Conservation (phyloP, 1,284 basidiomycete species). For the Papiliotrema fonsecae region DNA sequence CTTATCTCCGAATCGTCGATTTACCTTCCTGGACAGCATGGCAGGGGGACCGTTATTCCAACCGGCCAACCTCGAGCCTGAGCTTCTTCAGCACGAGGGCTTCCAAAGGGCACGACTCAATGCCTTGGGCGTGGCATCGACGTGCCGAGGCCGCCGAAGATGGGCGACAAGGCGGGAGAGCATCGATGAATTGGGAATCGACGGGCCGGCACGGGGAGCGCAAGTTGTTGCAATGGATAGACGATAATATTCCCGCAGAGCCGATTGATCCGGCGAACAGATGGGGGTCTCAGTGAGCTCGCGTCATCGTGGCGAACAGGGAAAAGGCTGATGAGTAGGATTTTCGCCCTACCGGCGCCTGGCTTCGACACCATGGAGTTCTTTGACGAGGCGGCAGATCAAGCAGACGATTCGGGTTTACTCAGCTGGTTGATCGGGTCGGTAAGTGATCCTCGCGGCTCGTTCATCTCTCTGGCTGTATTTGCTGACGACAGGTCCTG, state of each 20-base stretch:
- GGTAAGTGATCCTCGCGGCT: conserved; percentile 18
- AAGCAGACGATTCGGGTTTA: conserved; percentile 33
- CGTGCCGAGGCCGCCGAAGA: conserved; percentile 18
- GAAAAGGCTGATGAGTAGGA: conserved; percentile 16
- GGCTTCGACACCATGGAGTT: conserved; percentile 41
- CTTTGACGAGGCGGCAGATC: conserved; percentile 24
- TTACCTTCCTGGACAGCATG: conserved; percentile 32
- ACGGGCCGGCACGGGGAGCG: conserved; percentile 16
- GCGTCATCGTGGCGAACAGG: no score
- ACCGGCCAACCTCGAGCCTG: neutral
- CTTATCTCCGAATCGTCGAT: conserved; percentile 27
- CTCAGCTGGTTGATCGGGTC: conserved; percentile 39
- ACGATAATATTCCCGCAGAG: conserved; percentile 32
- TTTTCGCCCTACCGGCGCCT: conserved; percentile 37
- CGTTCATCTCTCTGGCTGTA: neutral
- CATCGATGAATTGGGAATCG: conserved; percentile 18
- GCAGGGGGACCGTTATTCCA: conserved; percentile 14
- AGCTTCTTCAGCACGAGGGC: neutral
- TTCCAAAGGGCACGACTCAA: conserved; percentile 23
- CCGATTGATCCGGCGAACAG: conserved; percentile 29
- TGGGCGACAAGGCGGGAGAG: conserved; percentile 10
- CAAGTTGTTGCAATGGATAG: conserved; percentile 20
- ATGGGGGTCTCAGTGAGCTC: conserved; percentile 41
- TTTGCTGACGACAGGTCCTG: conserved; percentile 23
- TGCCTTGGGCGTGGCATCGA: conserved; percentile 34